These are phyloP conservation scores for Dipsacomyces acuminosporus DNA, from an alignment of 371 early-diverging fungal genomes.

Conservation along the genomic window DNA sequence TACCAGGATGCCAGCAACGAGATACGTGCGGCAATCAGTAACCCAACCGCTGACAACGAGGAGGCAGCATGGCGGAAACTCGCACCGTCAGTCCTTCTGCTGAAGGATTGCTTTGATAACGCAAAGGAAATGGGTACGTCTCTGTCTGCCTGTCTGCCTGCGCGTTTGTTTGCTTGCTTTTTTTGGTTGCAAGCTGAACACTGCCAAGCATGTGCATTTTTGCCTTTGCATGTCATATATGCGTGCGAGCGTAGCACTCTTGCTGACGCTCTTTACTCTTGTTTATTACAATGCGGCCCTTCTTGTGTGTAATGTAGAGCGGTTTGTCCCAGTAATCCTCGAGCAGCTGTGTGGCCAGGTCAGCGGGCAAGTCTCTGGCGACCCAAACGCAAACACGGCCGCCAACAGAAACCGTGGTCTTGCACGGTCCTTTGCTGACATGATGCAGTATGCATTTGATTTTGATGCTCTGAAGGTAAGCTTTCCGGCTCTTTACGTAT, in stretches of 20 bases:
- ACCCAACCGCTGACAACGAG: slow-evolving; percentile 75
- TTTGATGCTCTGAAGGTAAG: slow-evolving; percentile 86
- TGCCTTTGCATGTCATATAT: too few relatives aligned
- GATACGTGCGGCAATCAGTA: slow-evolving; percentile 69
- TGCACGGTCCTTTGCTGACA: slow-evolving; percentile 70
- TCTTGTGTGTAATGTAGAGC: slow-evolving; percentile 51
- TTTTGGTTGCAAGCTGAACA: not conserved
- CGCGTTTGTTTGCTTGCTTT: not conserved
- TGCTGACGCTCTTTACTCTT: too few relatives aligned
- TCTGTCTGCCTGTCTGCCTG: not conserved
- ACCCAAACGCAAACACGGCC: slow-evolving; percentile 10
- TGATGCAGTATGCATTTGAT: slow-evolving; percentile 79
- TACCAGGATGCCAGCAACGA: slow-evolving; percentile 39
- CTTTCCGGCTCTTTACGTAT: too few relatives aligned
- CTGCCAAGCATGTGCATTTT: too few relatives aligned
- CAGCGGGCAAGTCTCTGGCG: slow-evolving; percentile 51
- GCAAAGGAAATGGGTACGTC: slow-evolving; percentile 62
- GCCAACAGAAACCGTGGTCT: slow-evolving; percentile 71
- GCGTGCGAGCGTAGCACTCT: too few relatives aligned
- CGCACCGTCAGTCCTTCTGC: slow-evolving; percentile 67
- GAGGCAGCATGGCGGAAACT: slow-evolving; percentile 80
- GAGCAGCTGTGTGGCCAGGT: slow-evolving; percentile 69
- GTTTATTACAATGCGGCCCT: too few relatives aligned
- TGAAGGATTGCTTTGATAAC: slow-evolving; percentile 75
- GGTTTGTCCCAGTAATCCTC: slow-evolving; percentile 67